Evolutionary conservation across 1,284 basidiomycete species (phyloP), one percentile per base, ranked within the genome.

Genomic region (Cystobasidiaceae sp.): DNA sequence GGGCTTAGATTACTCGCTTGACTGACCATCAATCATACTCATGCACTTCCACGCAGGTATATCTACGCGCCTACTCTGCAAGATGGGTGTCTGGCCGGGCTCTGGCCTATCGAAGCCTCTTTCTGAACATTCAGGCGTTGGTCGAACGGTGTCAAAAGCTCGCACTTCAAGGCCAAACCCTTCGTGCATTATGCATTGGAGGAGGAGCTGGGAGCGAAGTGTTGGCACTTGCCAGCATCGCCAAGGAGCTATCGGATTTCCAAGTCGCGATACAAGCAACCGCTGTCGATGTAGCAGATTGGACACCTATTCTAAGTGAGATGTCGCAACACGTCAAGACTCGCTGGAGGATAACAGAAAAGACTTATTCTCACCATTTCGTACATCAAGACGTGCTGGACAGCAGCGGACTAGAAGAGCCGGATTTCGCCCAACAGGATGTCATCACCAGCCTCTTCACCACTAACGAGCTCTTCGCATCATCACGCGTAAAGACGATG

Each of bases 401-500:
- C 9, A 45, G 51, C 17, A 56, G 30, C 25, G 19, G 28, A 15
- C 7, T 34, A 9, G 30, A 59, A 45, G 27, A 61, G 17, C 54
- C 45, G 3, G 39, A 21, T 4, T 66, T 65, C 37, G 43, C 69
- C 4, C 30, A 65, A 19, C 71, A 75, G 8, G 49, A 69, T 23
- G 71, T 79, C 43, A 74, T 78, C 63, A 79, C 79, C 19, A 70
- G 79, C 64, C 72, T 80, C 62, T 80, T 78, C 74, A 79, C 79
- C 7, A 74, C 79, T 11, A 75, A 77, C 54, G 79, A 80, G 67
- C 76, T 80, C 34, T 73, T 80, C 52, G 59, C 76, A 8, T 75
- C 79, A 71, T 77, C 75, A 8, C 75, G 77, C 25, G 50, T 76
- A 45, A 61, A 71, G 28, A 77, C 80, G 28, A 54, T 80, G 67